Conservation (phyloP, 1,284 basidiomycete genomes). For the Sutorius eximius region DNA sequence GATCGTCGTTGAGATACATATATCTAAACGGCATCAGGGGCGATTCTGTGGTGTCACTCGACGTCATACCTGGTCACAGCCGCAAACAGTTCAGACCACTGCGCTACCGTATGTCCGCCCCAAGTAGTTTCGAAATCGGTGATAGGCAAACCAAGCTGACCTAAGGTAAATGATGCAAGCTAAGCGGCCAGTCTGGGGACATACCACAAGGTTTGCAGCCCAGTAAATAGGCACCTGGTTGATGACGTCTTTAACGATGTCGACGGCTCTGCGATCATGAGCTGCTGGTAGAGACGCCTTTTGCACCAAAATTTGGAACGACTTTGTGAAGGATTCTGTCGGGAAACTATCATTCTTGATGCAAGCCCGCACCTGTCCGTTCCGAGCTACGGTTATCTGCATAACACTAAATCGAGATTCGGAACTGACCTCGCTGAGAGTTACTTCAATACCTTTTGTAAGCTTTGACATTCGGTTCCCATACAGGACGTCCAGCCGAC, state of each 20-base stretch:
- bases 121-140: constrained; percentile 48
- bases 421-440: constrained; percentile 20
- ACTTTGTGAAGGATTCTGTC: constrained; percentile 9
- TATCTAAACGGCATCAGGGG: constrained; percentile 44
- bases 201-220: constrained; percentile 61
- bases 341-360: constrained; percentile 15
- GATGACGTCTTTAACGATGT: constrained; percentile 73
- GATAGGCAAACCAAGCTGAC: constrained; percentile 58
- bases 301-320: constrained; percentile 16
- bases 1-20: constrained; percentile 57
- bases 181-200: constrained; percentile 21
- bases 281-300: constrained; percentile 28
- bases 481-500: constrained; percentile 11
- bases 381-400: background rate
- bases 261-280: constrained; percentile 46
- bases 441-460: constrained; percentile 10
- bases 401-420: background rate
- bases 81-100: constrained; percentile 52
- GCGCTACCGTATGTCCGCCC: constrained; percentile 51
- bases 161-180: constrained; percentile 24
- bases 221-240: constrained; percentile 67
- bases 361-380: constrained; percentile 9
- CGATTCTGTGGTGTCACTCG: background rate
- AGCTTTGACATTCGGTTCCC: constrained; percentile 22
- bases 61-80: constrained; percentile 50